These are phyloP conservation scores for Pichia nakasei DNA, from an alignment of 805 yeast species.

Conservation along the genomic window DNA sequence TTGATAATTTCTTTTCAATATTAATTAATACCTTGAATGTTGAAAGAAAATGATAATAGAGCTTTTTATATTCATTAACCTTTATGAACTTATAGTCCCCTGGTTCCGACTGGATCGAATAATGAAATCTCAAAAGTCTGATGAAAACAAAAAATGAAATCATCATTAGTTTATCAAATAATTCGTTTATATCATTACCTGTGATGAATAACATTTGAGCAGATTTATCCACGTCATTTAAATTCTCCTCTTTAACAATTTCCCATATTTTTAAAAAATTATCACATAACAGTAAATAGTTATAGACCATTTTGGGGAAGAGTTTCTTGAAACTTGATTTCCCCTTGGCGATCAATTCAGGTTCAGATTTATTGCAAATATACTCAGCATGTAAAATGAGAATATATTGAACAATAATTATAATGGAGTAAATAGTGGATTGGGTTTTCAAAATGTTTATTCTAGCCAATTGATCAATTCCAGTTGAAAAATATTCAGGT, in stretches of 20 bases:
- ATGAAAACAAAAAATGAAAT: slow-evolving; percentile 2
- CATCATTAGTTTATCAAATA: slow-evolving; percentile 2
- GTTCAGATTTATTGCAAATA: neutral
- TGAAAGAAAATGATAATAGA: neutral
- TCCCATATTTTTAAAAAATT: neutral
- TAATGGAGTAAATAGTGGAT: slow-evolving; percentile 4
- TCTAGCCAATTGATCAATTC: slow-evolving; percentile 1
- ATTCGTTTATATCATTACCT: neutral
- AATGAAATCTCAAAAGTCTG: slow-evolving; percentile 4
- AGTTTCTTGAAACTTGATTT: neutral
- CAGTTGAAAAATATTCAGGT: slow-evolving; percentile 1
- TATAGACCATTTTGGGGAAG: neutral
- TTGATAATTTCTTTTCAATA: slow-evolving; percentile 1
- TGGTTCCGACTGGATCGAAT: neutral
- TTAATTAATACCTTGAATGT: neutral
- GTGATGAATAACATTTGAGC: neutral
- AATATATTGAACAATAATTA: slow-evolving; percentile 11
- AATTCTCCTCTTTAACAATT: neutral
- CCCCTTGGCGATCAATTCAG: neutral
- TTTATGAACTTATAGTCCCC: neutral
- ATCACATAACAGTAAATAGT: neutral
- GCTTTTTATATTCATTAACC: neutral
- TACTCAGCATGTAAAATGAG: slow-evolving; percentile 14
- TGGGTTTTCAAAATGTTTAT: slow-evolving; percentile 4
- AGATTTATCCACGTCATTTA: neutral